Evolutionary conservation across 2,329 filamentous ascomycete species (phyloP).

Genomic region (Leptographium flavum): DNA sequence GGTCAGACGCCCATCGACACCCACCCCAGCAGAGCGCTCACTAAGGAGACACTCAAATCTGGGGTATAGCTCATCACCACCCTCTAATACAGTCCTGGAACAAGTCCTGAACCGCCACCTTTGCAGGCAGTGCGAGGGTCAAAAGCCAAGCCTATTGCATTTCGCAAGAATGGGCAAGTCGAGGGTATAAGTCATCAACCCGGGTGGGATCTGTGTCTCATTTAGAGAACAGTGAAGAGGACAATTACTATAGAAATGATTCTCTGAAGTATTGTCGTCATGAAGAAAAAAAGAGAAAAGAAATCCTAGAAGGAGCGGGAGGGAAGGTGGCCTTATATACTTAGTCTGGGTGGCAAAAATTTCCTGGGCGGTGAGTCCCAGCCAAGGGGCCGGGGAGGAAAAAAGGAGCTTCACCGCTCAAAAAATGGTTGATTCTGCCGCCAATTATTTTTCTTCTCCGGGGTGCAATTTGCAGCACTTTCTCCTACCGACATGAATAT

Average conservation of each 20-base stretch:
- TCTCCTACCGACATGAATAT: neutral
- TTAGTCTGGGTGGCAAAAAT: neutral
- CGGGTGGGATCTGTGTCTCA: slow-evolving; percentile 89
- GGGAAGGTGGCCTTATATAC: slow-evolving; percentile 26
- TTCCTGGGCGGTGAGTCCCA: neutral
- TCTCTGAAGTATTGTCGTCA: slow-evolving; percentile 59
- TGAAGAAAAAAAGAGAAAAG: slow-evolving; percentile 35
- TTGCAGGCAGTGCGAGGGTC: slow-evolving; percentile 47
- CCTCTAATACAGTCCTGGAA: slow-evolving; percentile 53
- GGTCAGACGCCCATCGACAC: slow-evolving; percentile 85
- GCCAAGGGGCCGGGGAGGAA: neutral
- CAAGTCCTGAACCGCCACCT: slow-evolving; percentile 33
- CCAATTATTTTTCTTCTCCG: neutral
- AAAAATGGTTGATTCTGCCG: neutral
- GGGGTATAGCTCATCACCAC: slow-evolving; percentile 92
- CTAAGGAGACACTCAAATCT: slow-evolving; percentile 46
- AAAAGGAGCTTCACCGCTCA: neutral
- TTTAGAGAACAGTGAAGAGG: slow-evolving; percentile 82
- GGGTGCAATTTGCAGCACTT: neutral
- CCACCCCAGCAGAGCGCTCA: slow-evolving; percentile 65
- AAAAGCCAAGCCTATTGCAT: slow-evolving; percentile 46
- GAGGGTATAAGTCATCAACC: slow-evolving; percentile 84
- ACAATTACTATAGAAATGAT: slow-evolving; percentile 98
- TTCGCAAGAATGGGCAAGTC: slow-evolving; percentile 23
- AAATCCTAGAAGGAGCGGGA: slow-evolving; percentile 18